A percentile compares a stretch with the other conserved stretches of the same genome.
Conservation (phyloP, 306 rosid genomes). For the Geum urbanum region DNA sequence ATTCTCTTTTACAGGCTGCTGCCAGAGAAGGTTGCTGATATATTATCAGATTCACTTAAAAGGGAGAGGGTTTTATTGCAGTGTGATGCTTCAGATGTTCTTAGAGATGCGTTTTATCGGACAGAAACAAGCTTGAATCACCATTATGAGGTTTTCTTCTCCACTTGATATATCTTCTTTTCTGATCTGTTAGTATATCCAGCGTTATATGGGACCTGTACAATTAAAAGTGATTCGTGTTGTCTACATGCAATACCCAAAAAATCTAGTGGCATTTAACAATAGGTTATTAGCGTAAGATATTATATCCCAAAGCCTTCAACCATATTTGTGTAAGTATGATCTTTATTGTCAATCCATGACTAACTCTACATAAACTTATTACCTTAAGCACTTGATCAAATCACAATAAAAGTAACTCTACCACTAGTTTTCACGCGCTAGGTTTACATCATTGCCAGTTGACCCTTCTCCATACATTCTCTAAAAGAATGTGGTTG, state of each 20-base stretch:
- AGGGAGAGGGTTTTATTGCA: slow-evolving; percentile 67
- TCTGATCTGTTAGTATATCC: neutral
- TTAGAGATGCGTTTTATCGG: slow-evolving; percentile 80
- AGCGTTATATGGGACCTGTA: neutral
- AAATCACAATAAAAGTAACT: neutral
- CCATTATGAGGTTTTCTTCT: slow-evolving; percentile 67
- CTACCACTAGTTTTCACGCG: neutral
- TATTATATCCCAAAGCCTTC: neutral
- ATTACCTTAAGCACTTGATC: neutral
- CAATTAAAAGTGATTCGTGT: neutral
- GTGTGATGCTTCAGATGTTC: slow-evolving; percentile 84
- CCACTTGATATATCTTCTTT: slow-evolving; percentile 9
- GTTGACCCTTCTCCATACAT: neutral
- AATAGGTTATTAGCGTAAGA: neutral
- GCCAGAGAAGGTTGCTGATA: slow-evolving; percentile 61
- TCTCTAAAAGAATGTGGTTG: neutral
- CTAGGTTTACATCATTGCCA: neutral
- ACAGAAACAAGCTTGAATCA: slow-evolving; percentile 74
- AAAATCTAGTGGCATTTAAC: neutral
- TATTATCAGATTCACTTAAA: slow-evolving; percentile 67
- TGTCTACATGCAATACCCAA: neutral
- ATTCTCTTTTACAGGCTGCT: slow-evolving; percentile 57
- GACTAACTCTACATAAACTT: neutral
- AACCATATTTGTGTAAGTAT: neutral
- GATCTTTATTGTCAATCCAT: neutral